Evolutionary conservation across 2,329 filamentous ascomycete species (phyloP).

Genomic region (Fusarium marasasianum): DNA sequence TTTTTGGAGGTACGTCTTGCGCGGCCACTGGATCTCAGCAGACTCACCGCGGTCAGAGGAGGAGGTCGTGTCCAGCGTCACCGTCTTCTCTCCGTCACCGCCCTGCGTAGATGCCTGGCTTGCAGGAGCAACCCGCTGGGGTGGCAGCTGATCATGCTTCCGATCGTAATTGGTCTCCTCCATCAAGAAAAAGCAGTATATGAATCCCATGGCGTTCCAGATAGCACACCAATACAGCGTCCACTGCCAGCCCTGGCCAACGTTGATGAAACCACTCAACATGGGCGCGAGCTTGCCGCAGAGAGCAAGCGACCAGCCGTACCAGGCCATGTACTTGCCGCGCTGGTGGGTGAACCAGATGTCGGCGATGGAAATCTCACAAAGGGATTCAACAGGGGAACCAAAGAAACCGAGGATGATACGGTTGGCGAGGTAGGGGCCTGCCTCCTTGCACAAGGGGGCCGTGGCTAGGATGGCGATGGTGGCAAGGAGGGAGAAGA

Average conservation of each 20-base stretch:
- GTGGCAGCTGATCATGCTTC: not conserved
- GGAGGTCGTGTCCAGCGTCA: not conserved
- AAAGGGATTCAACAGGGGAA: not conserved
- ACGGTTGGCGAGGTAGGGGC: not conserved
- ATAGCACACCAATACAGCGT: not conserved
- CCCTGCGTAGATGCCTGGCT: not conserved
- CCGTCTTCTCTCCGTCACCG: not conserved
- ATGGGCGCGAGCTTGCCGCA: not conserved
- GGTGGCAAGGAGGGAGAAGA: not conserved
- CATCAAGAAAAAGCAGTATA: not conserved
- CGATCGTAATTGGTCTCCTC: not conserved
- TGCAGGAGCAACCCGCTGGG: not conserved
- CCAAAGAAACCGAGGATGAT: not conserved
- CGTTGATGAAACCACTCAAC: not conserved
- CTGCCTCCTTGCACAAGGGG: not conserved
- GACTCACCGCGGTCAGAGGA: not conserved
- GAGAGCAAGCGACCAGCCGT: not conserved
- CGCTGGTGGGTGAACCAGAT: not conserved
- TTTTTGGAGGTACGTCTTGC: not conserved
- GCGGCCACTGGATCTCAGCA: not conserved
- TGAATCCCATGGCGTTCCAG: not conserved
- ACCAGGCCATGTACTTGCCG: not conserved
- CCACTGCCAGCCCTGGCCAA: not conserved
- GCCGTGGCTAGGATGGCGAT: not conserved
- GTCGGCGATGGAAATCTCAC: not conserved